These are phyloP conservation scores for Colletotrichum liriopes DNA, from an alignment of 2,329 filamentous ascomycete species.

Conservation along the genomic window DNA sequence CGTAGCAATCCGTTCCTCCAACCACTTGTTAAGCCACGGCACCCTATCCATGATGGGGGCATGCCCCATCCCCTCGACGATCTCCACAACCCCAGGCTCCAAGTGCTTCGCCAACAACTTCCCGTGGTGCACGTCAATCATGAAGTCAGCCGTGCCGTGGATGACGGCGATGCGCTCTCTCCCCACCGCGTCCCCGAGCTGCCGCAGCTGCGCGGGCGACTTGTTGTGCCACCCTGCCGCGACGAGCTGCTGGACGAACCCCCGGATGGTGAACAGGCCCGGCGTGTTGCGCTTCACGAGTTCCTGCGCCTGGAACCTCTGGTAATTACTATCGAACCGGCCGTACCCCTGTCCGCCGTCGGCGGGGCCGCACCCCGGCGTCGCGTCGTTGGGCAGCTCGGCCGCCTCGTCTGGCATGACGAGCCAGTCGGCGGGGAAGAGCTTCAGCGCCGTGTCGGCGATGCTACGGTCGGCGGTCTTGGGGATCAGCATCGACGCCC, in stretches of 20 bases:
- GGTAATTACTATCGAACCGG: slow-evolving; percentile 81
- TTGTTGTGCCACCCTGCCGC: slow-evolving; percentile 88
- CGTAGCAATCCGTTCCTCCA: slow-evolving; percentile 71
- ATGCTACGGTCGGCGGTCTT: slow-evolving; percentile 79
- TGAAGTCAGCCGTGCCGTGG: slow-evolving; percentile 83
- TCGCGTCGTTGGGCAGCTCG: slow-evolving; percentile 62
- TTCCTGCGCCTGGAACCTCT: slow-evolving; percentile 87
- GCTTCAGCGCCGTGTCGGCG: slow-evolving; percentile 72
- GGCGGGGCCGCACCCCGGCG: slow-evolving; percentile 56
- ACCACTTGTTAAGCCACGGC: slow-evolving; percentile 76
- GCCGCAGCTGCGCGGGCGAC: slow-evolving; percentile 74
- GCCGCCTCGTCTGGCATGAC: slow-evolving; percentile 69
- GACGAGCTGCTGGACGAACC: slow-evolving; percentile 83
- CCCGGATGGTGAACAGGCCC: slow-evolving; percentile 73
- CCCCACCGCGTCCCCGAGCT: slow-evolving; percentile 79
- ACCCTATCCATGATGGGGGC: slow-evolving; percentile 81
- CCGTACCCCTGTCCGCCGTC: slow-evolving; percentile 56
- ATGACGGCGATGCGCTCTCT: slow-evolving; percentile 82
- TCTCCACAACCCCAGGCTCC: slow-evolving; percentile 71
- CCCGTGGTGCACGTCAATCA: slow-evolving; percentile 82
- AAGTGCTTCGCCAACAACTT: slow-evolving; percentile 77
- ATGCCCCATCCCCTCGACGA: slow-evolving; percentile 83
- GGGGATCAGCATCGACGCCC: slow-evolving; percentile 74
- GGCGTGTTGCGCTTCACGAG: slow-evolving; percentile 78
- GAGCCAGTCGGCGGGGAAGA: slow-evolving; percentile 79